Conservation (phyloP, 2,329 filamentous ascomycete species). For the Lachnellula willkommii region DNA sequence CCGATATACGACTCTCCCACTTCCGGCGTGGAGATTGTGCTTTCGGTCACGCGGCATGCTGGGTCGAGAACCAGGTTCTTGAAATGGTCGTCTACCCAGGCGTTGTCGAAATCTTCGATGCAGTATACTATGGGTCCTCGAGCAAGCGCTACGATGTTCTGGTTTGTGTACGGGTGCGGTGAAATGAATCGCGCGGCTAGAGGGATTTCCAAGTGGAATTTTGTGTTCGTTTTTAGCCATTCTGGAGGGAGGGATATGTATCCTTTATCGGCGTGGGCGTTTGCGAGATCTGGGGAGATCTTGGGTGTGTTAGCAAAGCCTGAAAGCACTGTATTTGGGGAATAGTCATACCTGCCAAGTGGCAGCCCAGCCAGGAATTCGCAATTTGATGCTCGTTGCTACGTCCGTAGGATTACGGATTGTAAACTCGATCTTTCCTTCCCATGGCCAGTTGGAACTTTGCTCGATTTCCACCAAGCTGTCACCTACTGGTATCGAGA, state of each 20-base stretch:
- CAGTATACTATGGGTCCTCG: conserved; percentile 57
- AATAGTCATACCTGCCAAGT: conserved; percentile 26
- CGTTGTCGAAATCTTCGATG: conserved; percentile 53
- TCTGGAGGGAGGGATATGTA: conserved; percentile 43
- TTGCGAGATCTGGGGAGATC: conserved; percentile 10
- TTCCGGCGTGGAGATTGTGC: conserved; percentile 1
- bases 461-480: conserved; percentile 41
- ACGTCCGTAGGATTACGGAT: conserved; percentile 33
- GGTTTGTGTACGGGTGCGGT: conserved; percentile 52
- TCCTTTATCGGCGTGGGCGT: conserved; percentile 37
- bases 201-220: conserved; percentile 42
- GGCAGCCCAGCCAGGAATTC: conserved; percentile 51
- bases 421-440: conserved; percentile 45
- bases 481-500: conserved; percentile 36
- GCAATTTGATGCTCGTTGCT: conserved; percentile 40
- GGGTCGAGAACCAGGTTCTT: conserved; percentile 30
- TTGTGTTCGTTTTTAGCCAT: conserved; percentile 36
- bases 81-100: conserved; percentile 52
- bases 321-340: not conserved
- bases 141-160: conserved; percentile 48
- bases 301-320: conserved; percentile 24
- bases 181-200: conserved; percentile 44
- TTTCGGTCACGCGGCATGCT: conserved; percentile 13
- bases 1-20: conserved; percentile 19
- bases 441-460: conserved; percentile 52